Conservation (phyloP, 2,329 filamentous ascomycete genomes). For the Nannizzia gypsea region DNA sequence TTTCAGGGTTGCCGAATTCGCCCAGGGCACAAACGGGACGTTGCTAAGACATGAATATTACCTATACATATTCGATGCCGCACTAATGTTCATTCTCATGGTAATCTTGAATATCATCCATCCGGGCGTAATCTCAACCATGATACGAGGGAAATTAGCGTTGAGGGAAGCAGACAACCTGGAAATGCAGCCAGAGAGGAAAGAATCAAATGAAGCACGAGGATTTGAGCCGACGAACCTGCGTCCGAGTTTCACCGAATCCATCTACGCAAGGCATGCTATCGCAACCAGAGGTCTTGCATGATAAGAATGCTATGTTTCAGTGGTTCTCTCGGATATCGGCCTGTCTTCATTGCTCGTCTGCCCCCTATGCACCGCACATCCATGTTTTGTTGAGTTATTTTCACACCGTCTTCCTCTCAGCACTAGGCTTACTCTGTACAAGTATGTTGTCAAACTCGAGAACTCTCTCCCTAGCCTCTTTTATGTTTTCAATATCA, state of each 20-base stretch:
- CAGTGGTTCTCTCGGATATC: neutral
- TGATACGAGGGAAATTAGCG: neutral
- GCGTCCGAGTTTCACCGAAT: constrained; percentile 6
- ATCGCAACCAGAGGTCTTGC: constrained; percentile 11
- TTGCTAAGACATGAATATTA: constrained; percentile 23
- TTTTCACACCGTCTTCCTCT: too few relatives aligned
- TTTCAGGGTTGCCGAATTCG: constrained; percentile 25
- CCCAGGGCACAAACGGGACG: constrained; percentile 22
- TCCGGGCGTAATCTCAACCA: constrained; percentile 10
- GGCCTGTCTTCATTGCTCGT: neutral
- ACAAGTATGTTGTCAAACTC: too few relatives aligned
- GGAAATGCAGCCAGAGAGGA: constrained; percentile 2
- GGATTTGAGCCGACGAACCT: neutral
- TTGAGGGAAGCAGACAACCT: neutral
- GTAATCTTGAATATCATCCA: constrained; percentile 13
- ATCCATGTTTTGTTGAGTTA: neutral
- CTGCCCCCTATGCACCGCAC: neutral
- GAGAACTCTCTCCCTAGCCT: too few relatives aligned
- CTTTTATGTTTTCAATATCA: neutral
- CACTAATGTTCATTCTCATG: constrained; percentile 21
- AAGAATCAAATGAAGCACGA: neutral
- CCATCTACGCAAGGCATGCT: constrained; percentile 12
- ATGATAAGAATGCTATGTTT: neutral
- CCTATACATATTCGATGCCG: constrained; percentile 24
- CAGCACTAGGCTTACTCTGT: too few relatives aligned